These are phyloP conservation scores for Cladosporium sp. DNA, from an alignment of 2,329 filamentous ascomycete species.

Conservation along the genomic window DNA sequence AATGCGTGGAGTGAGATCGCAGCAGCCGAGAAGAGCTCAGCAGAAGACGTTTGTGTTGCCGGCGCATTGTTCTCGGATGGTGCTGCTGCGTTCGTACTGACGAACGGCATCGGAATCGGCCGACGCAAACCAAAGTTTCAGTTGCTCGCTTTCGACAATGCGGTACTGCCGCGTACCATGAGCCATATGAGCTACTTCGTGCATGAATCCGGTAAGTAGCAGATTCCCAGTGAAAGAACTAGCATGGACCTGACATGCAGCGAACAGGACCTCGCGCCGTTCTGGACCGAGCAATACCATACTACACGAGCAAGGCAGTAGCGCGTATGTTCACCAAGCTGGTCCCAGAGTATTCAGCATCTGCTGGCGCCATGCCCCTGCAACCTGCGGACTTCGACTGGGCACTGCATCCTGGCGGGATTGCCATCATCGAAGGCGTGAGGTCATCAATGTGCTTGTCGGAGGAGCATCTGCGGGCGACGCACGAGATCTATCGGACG, in stretches of 20 bases:
- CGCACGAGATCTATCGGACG: conserved; percentile 67
- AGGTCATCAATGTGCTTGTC: conserved; percentile 60
- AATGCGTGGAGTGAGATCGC: conserved; percentile 64
- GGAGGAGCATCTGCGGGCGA: conserved; percentile 68
- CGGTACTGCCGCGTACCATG: conserved; percentile 42
- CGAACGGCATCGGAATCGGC: conserved; percentile 60
- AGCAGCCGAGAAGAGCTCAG: conserved; percentile 52
- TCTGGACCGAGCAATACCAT: conserved; percentile 31
- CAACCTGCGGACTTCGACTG: conserved; percentile 61
- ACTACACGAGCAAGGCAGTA: conserved; percentile 13
- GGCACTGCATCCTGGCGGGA: conserved; percentile 71
- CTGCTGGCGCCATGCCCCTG: not conserved
- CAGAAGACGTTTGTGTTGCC: conserved; percentile 65
- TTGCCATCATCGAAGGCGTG: conserved; percentile 66
- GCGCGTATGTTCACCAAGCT: conserved; percentile 19
- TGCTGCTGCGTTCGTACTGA: conserved; percentile 65
- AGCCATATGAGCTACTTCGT: conserved; percentile 13
- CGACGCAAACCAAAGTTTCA: conserved; percentile 37
- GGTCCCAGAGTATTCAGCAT: not conserved
- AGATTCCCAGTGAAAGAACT: too few species aligned
- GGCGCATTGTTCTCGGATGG: conserved; percentile 70
- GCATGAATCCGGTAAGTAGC: conserved; percentile 1
- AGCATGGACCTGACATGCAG: not conserved
- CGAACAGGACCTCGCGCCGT: conserved; percentile 21
- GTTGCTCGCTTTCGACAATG: conserved; percentile 62